Evolutionary conservation across 345 rosid species (phyloP), one percentile per base, ranked within the genome.

Genomic region (Camelina hispida): DNA sequence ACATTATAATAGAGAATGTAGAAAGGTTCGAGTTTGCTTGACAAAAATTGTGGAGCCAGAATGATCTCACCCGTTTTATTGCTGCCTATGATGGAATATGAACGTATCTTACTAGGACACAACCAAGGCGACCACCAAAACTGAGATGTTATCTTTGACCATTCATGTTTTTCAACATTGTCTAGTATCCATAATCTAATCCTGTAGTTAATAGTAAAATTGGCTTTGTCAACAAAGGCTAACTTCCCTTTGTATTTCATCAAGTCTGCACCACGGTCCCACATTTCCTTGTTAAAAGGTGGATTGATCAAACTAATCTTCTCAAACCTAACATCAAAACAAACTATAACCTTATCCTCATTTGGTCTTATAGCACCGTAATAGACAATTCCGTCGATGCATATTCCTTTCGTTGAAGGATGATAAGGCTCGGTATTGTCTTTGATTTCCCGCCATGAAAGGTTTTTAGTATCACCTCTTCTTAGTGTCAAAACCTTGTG

Each of bases 351-450:
- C 1, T 40, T 35, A 42, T 42, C 46, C 30, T 0, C 3, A 13
- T 40, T 0, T 61, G 66, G 30, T 61, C 12, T 61, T 38, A 16
- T 13, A 61, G 47, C 51, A 14, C 66, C 66, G 7, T 40, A 62
- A 62, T 62, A 62, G 35, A 62, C 51, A 62, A 22, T 3, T n/a
- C 51, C 66, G 51, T 62, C 14, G 51, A 62, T 42, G 66, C 51
- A 62, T 9, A 38, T 38, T 38, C 13, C 42, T 9, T 38, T 38
- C 10, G 42, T 38, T 38, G 42, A 38, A 38, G 42, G 11, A 38
- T 0, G 0, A 38, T 38, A 10, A 38, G 42, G 42, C 42, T 38
- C 13, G 42, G 42, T 38, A 38, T 38, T 38, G 42, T 38, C 42
- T 9, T 38, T 9, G 42, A 38, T 9, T 38, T 9, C 42, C 12